A percentile compares a stretch with the other conserved stretches of the same genome.
Conservation (phyloP, 2,329 filamentous ascomycete species). For the Xylaria sp. region DNA sequence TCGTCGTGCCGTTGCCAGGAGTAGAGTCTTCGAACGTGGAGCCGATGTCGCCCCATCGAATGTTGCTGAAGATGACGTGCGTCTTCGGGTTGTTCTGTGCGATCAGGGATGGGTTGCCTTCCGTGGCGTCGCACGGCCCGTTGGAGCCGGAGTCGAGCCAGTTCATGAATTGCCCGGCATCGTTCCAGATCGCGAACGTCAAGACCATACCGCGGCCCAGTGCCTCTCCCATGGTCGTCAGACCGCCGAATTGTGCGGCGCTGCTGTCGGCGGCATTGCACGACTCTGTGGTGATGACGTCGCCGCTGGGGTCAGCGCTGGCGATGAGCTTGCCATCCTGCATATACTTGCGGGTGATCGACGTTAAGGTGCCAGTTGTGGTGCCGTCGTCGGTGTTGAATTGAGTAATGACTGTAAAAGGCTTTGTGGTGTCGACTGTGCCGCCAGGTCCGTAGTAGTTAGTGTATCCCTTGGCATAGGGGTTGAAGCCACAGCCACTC, state of each 20-base stretch:
- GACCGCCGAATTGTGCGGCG: slow-evolving; percentile 52
- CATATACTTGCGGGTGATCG: slow-evolving; percentile 62
- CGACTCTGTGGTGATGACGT: slow-evolving; percentile 43
- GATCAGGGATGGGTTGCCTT: slow-evolving; percentile 59
- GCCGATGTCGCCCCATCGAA: slow-evolving; percentile 47
- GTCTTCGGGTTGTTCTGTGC: slow-evolving; percentile 39
- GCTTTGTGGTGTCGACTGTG: slow-evolving; percentile 46
- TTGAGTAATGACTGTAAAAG: slow-evolving; percentile 47
- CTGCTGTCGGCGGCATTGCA: slow-evolving; percentile 40
- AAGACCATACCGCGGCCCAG: slow-evolving; percentile 64
- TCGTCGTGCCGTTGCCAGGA: slow-evolving; percentile 12
- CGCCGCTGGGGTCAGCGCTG: slow-evolving; percentile 51
- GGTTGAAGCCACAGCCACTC: slow-evolving; percentile 54
- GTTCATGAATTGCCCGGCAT: slow-evolving; percentile 63
- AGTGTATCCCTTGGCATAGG: slow-evolving; percentile 49
- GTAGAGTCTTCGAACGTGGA: slow-evolving; percentile 33
- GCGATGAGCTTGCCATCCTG: slow-evolving; percentile 59
- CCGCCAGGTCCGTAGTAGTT: slow-evolving; percentile 44
- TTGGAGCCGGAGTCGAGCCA: slow-evolving; percentile 65
- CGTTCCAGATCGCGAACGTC: slow-evolving; percentile 67
- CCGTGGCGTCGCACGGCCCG: slow-evolving; percentile 65
- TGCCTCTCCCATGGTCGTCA: slow-evolving; percentile 57
- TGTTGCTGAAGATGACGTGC: slow-evolving; percentile 47
- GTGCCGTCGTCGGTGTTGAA: slow-evolving; percentile 42
- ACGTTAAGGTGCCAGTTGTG: slow-evolving; percentile 49